Evolutionary conservation across 768 basidiomycete species (phyloP).

Genomic region (Cystobasidium onofrii): DNA sequence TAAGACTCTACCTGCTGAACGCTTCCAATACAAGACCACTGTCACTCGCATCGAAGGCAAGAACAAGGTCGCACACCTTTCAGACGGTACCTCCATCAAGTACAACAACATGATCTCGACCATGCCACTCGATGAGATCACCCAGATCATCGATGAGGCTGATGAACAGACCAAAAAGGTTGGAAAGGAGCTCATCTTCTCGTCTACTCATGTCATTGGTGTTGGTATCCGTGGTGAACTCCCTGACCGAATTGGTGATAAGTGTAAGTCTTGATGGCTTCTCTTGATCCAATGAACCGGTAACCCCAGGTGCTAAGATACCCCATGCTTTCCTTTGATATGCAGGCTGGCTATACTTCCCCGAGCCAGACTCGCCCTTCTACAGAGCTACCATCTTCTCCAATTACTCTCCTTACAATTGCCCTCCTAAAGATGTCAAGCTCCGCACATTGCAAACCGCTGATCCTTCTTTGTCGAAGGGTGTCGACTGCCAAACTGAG

Average conservation of each 20-base stretch:
- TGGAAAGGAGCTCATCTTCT: slow-evolving; percentile 44
- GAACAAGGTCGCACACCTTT: slow-evolving; percentile 43
- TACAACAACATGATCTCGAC: slow-evolving; percentile 46
- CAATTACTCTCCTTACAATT: slow-evolving; percentile 48
- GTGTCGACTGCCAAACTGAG: slow-evolving; percentile 39
- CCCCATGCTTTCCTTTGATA: neutral
- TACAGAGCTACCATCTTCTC: slow-evolving; percentile 49
- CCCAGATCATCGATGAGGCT: slow-evolving; percentile 42
- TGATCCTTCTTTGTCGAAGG: slow-evolving; percentile 41
- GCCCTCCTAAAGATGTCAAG: slow-evolving; percentile 39
- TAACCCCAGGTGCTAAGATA: no score
- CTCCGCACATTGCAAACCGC: slow-evolving; percentile 46
- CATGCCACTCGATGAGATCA: slow-evolving; percentile 44
- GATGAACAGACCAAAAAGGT: slow-evolving; percentile 35
- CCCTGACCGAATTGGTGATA: slow-evolving; percentile 47
- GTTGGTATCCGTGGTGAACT: slow-evolving; percentile 46
- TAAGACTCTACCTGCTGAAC: slow-evolving; percentile 43
- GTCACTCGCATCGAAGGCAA: slow-evolving; percentile 42
- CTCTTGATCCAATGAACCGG: neutral
- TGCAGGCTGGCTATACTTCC: slow-evolving; percentile 44
- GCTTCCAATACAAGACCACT: slow-evolving; percentile 41
- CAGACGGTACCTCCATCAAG: slow-evolving; percentile 43
- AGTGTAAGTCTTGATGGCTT: slow-evolving; percentile 38
- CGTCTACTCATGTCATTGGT: slow-evolving; percentile 47
- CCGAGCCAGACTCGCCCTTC: slow-evolving; percentile 48